Base-by-base conservation (phyloP, 495 filamentous ascomycete genomes). In the Evernia prunastri region DNA sequence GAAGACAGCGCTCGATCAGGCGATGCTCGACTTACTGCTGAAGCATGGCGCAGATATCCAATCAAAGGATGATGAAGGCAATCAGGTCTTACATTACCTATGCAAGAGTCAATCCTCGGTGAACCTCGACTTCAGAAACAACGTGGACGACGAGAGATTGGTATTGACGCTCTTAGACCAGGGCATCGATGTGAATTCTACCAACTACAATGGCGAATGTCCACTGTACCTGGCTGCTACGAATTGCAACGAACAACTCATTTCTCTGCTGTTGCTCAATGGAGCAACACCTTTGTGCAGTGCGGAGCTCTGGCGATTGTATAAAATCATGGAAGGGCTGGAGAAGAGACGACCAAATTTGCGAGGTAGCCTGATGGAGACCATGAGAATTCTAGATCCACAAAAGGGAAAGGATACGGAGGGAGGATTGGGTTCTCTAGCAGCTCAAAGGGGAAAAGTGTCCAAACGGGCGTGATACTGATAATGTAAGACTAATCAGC, bases 1-100 rank as follows among this genome's bases (percentile, higher is more conserved):
- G 29, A 36, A 36, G 23, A 9, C 20, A 33, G 40, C 27, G 27
- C 27, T 53, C 27, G 29, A 54, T 33, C 51, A 54, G 51, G 29
- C 40, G 25, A 36, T 47, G 40, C 33, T 49, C 9, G 42, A 60
- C 12, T 17, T 60, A 25, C 45, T 60, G 9, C 58, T 60, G 27
- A 29, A 35, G 45, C 17, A 49, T 25, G 58, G 58, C 20, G 36
- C 49, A 18, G 60, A 62, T n/a, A 7, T 56, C 7, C 5, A 42
- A 12, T 29, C 36, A 6, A 37, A 47, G 53, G 60, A 62, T 20
- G 51, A 37, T 15, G 10, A 33, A 0, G 60, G 60, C 18, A 17
- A 43, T 42, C 51, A 49, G 37, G 35, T 53, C n/a, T 36, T 56
- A 20, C 60, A 62, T 40, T n/a, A 15, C 43, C 47, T 56, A 33